A percentile compares a stretch with the other conserved stretches of the same genome.
Evolutionary conservation across 345 rosid species (phyloP).

Genomic region (Ricinus communis): DNA sequence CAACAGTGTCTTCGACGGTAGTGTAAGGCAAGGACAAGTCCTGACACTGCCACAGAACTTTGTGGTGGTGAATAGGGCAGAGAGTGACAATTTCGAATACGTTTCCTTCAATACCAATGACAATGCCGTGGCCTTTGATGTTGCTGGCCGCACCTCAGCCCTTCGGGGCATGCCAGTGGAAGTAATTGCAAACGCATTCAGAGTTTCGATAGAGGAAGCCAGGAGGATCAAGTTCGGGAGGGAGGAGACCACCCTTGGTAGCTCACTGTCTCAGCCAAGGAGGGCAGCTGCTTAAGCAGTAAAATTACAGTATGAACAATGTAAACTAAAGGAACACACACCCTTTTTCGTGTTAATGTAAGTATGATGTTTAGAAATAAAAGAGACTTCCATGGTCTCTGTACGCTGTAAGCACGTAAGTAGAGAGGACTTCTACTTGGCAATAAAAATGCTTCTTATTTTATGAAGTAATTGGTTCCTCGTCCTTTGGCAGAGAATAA

Average conservation of each 20-base stretch:
- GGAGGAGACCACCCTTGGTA: slow-evolving; percentile 41
- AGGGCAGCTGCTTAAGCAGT: slow-evolving; percentile 46
- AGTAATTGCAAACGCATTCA: slow-evolving; percentile 51
- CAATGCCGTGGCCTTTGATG: slow-evolving; percentile 40
- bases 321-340: background rate
- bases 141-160: slow-evolving; percentile 56
- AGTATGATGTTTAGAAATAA: background rate
- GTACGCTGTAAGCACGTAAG: too few species aligned
- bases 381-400: background rate
- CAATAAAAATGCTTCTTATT: background rate
- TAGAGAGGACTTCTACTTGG: background rate
- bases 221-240: slow-evolving; percentile 47
- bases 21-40: slow-evolving; percentile 51
- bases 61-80: slow-evolving; percentile 48
- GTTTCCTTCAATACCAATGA: slow-evolving; percentile 65
- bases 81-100: slow-evolving; percentile 58
- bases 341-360: background rate
- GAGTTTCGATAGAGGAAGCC: slow-evolving; percentile 55
- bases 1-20: slow-evolving; percentile 45
- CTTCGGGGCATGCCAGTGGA: slow-evolving; percentile 53
- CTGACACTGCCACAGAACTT: slow-evolving; percentile 65
- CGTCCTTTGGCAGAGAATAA: too few species aligned
- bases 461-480: too few species aligned
- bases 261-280: slow-evolving; percentile 23
- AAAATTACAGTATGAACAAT: background rate